Base-by-base conservation (phyloP, 495 filamentous ascomycete species). In the Niebla homalea region DNA sequence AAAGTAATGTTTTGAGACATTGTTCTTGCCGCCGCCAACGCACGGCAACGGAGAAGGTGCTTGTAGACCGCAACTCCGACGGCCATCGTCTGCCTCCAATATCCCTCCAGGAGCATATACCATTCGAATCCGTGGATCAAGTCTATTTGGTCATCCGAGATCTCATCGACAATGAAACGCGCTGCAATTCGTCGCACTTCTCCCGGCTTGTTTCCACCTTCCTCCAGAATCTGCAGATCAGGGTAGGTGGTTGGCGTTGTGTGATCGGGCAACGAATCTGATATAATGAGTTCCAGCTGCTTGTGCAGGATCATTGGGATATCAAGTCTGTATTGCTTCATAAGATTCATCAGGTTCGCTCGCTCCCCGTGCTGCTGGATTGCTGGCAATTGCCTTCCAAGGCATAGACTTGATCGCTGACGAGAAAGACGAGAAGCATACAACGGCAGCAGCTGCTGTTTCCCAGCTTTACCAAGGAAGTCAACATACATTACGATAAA, bases 101-200 rank as follows among this genome's bases (percentile, higher is more conserved):
- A 71, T 1, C 74, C 81, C 22, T 84, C 79, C 14, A 87, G 70
- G 41, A 83, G 67, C 52, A 85, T 64, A 60, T 87, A 81, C 92
- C 92, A 98, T 57, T 94, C 85, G 49, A 95, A 63, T 48, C 82
- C 79, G 36, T 81, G 75, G 44, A 96, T 87, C 50, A 95, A 67
- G 38, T 75, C 67, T 43, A 84, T 76, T 51, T 94, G 87, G 45
- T 76, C 64, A 14, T 65, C 62, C 14, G 78, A 74, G 15, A 78
- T 60, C 37, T 77, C 70, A 4, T 78, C 73, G 16, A 81, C 81
- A 21, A 87, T 79, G 55, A 85, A 80, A 50, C 81, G 77, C 20
- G 73, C 73, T 55, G 71, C 79, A 14, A 85, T 56, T 16, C 38
- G 52, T 51, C 48, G 53, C 21, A 56, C 37, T 21, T 32, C 43